Conservation (phyloP, 1,139 yeast genomes). For the Hanseniaspora gamundiae region DNA sequence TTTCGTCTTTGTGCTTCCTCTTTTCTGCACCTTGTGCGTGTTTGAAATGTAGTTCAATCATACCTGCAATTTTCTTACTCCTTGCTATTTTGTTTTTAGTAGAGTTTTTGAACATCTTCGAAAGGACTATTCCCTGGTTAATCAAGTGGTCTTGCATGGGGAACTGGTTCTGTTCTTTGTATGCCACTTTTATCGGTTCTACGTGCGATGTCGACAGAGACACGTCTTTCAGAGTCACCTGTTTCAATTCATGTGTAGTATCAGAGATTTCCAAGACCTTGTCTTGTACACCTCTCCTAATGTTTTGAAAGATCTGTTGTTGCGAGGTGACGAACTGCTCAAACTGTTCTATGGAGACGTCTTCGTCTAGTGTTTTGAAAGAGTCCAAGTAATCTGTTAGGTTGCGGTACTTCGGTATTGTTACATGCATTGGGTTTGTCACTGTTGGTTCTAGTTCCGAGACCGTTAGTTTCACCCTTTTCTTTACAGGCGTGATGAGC, state of each 20-base stretch:
- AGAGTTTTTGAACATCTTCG: conserved; percentile 59
- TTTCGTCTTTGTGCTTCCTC: conserved; percentile 58
- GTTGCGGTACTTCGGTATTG: conserved; percentile 29
- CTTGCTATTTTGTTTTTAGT: conserved; percentile 55
- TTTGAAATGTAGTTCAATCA: conserved; percentile 80
- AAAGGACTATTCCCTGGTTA: conserved; percentile 62
- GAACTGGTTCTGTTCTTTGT: conserved; percentile 29
- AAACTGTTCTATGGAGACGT: conserved; percentile 25
- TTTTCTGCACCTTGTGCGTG: conserved; percentile 84
- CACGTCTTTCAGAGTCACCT: conserved; percentile 30
- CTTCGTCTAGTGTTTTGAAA: conserved; percentile 50
- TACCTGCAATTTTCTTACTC: conserved; percentile 61
- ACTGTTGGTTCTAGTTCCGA: conserved; percentile 47
- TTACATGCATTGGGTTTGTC: conserved; percentile 67
- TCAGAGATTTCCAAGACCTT: background rate
- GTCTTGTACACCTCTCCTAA: background rate
- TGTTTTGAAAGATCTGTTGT: background rate
- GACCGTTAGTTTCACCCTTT: conserved; percentile 32
- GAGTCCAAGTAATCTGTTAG: conserved; percentile 37
- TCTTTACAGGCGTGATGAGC: conserved; percentile 11
- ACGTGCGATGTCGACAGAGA: conserved; percentile 33
- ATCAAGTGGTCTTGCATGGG: conserved; percentile 64
- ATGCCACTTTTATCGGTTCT: conserved; percentile 21
- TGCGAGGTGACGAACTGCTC: conserved; percentile 4
- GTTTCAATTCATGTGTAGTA: conserved; percentile 25